Percentiles rank a stretch among this genome's conserved stretches.
Conservation (phyloP, 495 filamentous ascomycete genomes). For the Bathelium albidoporum region DNA sequence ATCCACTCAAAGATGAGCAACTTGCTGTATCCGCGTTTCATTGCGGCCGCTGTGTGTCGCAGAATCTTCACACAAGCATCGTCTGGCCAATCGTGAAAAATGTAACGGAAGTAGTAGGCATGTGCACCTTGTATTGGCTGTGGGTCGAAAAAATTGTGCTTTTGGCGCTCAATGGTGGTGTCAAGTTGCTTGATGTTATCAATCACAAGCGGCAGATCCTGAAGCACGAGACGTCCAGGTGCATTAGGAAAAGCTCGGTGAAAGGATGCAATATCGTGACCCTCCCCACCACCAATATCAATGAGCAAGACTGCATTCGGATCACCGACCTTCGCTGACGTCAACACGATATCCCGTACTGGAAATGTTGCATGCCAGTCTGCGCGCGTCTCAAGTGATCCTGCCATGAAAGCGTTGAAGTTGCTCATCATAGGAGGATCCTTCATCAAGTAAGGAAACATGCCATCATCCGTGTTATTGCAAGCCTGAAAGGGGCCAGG, state of each 20-base stretch:
- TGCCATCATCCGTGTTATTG: constrained; percentile 4
- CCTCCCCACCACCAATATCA: constrained; percentile 44
- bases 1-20: constrained; percentile 13
- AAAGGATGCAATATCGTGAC: constrained; percentile 43
- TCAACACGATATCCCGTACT: neutral
- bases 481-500: constrained; percentile 9
- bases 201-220: constrained; percentile 39
- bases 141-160: constrained; percentile 35
- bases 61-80: constrained; percentile 48
- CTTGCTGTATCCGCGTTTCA: constrained; percentile 2
- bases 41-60: constrained; percentile 8
- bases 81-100: constrained; percentile 34
- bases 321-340: neutral
- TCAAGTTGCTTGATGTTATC: constrained; percentile 27
- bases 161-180: constrained; percentile 9
- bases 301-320: constrained; percentile 37
- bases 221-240: constrained; percentile 38
- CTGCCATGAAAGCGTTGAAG: constrained; percentile 1
- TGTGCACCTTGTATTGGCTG: constrained; percentile 34
- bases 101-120: constrained; percentile 33
- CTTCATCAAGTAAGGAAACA: constrained; percentile 9
- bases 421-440: constrained; percentile 5
- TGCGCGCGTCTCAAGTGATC: neutral
- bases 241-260: constrained; percentile 29
- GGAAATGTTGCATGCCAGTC: neutral